Evolutionary conservation across 208 protist genomes (phyloP).

Genomic region (Naegleria fowleri): DNA sequence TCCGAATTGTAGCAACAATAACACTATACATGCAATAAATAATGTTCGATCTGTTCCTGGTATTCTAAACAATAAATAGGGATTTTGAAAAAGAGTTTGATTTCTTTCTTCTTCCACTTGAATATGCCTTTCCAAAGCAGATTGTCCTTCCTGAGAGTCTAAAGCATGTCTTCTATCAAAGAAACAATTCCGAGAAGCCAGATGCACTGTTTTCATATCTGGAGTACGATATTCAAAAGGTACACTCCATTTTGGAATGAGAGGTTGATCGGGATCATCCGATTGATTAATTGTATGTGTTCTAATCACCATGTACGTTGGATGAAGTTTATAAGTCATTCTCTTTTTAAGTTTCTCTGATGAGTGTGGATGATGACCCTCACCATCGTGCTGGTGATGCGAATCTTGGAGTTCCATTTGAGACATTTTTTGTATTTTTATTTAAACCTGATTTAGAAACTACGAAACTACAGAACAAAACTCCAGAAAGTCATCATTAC

Average conservation of each 20-base stretch:
- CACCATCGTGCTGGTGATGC: too few relatives aligned
- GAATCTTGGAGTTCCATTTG: too few relatives aligned
- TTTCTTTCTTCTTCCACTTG: neutral
- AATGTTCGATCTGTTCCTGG: neutral
- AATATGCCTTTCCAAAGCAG: neutral
- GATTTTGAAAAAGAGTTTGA: neutral
- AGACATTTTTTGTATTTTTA: too few relatives aligned
- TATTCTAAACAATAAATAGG: neutral
- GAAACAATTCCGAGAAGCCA: neutral
- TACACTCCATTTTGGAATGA: neutral
- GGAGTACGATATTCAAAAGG: neutral
- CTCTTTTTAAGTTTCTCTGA: neutral
- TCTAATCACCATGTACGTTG: neutral
- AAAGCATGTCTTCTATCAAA: neutral
- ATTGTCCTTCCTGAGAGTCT: neutral
- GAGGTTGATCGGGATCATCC: neutral
- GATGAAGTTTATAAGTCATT: neutral
- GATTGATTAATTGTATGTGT: conserved; percentile 4
- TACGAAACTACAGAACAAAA: too few relatives aligned
- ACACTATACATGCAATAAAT: neutral
- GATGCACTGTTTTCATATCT: neutral
- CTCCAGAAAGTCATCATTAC: too few relatives aligned
- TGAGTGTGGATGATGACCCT: too few relatives aligned
- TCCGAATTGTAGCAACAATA: neutral
- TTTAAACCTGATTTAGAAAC: too few relatives aligned